Evolutionary conservation across 345 rosid species (phyloP).

Genomic region (Rubroshorea leprosula): DNA sequence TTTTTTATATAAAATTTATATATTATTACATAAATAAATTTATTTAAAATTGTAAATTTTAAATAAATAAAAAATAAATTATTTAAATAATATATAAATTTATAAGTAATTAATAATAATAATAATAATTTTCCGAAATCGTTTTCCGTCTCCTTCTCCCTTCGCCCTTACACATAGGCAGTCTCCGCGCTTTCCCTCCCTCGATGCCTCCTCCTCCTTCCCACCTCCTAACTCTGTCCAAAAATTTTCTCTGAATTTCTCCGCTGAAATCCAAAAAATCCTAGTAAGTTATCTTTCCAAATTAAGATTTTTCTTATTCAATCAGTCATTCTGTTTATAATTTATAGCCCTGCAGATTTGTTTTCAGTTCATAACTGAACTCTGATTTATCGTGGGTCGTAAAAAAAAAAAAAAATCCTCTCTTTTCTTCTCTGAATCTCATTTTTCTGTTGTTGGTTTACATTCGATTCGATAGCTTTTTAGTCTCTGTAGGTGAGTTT

Average conservation of each 20-base stretch:
- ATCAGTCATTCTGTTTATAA: background rate
- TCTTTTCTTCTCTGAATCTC: background rate
- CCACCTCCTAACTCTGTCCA: conserved; percentile 2
- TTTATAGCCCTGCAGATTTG: conserved; percentile 5
- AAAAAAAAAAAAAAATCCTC: conserved; percentile 7
- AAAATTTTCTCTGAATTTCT: background rate
- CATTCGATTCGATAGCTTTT: background rate
- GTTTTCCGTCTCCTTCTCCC: background rate
- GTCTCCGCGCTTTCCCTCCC: conserved; percentile 1
- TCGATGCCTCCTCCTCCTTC: background rate
- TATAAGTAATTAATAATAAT: too few relatives aligned
- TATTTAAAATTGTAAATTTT: too few relatives aligned
- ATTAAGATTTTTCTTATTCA: background rate
- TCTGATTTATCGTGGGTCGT: conserved; percentile 1
- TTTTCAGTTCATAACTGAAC: conserved; percentile 1
- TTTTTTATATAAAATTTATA: too few relatives aligned
- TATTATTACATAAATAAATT: too few relatives aligned
- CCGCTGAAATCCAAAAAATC: background rate
- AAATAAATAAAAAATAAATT: too few relatives aligned
- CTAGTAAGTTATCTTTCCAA: background rate
- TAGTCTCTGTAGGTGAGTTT: background rate
- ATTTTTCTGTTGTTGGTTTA: background rate
- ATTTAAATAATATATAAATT: too few relatives aligned
- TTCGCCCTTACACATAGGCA: too few relatives aligned
- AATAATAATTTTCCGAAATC: too few relatives aligned